Base-by-base conservation (phyloP, 2,329 filamentous ascomycete genomes). In the Colletotrichum sp. region DNA sequence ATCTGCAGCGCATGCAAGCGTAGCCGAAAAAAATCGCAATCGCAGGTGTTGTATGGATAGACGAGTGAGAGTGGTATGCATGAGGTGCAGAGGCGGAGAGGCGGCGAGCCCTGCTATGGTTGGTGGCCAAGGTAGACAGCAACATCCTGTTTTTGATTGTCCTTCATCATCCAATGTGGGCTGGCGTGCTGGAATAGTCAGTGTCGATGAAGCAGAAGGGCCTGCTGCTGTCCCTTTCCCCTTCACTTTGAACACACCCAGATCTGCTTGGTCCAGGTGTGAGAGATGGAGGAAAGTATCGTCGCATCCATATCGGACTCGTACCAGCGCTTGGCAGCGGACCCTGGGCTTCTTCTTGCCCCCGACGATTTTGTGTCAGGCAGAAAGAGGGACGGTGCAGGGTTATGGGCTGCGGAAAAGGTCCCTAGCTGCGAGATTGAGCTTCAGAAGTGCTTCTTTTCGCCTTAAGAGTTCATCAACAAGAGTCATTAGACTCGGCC, bases 1-100 rank as follows among this genome's bases (percentile, higher is more conserved):
- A 75, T 68, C 70, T 63, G 65, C 73, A 68, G 57, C 70, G 63
- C 55, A 75, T 75, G 55, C 64, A 73, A 24, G 34, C 24, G 60
- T 39, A 75, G 39, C 22, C 60, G 36, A 66, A 62, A 65, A 36
- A 52, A 71, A 44, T 66, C 28, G 72, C 34, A 36, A 34, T 18
- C 62, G 60, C 60, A 71, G 62, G 72, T 63, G 34, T 67, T 66
- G 68, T 64, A 30, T 71, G 68, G 60, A 71, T 62, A 62, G 66
- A 64, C 26, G 16, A 57, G 48, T 71, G 68, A n/a, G 44, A 60
- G 28, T 65, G 48, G 60, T 8, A 62, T 72, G 36, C 52, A 75
- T 39, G 68, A 67, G 62, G 30, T 71, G 72, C 60, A 67, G 32
- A 65, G 55, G 65, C 48, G 36, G 60, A 48, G 68, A 57, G 24